Percentiles rank a stretch among this genome's conserved stretches.
These are phyloP conservation scores for Colletotrichum lini DNA, from an alignment of 2,329 filamentous ascomycete species.

Conservation along the genomic window DNA sequence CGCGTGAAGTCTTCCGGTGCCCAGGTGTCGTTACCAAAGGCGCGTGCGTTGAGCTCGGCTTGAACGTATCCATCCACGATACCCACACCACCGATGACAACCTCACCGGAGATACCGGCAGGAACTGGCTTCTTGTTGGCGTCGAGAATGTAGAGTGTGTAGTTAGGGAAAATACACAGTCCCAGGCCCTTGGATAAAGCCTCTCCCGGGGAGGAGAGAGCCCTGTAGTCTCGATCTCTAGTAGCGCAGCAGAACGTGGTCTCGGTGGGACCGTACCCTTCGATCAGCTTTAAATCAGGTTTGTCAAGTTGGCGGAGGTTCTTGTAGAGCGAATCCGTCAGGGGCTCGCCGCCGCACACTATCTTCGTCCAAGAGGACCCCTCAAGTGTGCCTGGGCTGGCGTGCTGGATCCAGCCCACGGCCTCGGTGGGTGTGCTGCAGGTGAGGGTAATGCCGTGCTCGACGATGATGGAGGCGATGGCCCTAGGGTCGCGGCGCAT, in stretches of 20 bases:
- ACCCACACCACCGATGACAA: constrained; percentile 51
- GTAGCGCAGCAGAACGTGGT: constrained; percentile 37
- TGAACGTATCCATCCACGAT: constrained; percentile 51
- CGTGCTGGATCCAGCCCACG: constrained; percentile 47
- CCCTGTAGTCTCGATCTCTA: constrained; percentile 5
- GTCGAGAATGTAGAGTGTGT: constrained; percentile 60
- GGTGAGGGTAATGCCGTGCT: constrained; percentile 55
- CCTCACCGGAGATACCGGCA: constrained; percentile 52
- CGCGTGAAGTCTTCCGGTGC: background rate
- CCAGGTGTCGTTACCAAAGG: background rate
- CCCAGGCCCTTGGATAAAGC: background rate
- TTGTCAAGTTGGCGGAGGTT: constrained; percentile 31
- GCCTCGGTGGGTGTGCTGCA: constrained; percentile 60
- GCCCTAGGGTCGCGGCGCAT: constrained; percentile 52
- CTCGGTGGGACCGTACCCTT: constrained; percentile 52
- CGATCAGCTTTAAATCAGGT: constrained; percentile 36
- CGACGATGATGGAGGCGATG: constrained; percentile 53
- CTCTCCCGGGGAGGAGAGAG: background rate
- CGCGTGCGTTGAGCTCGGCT: background rate
- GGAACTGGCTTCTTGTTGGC: constrained; percentile 53
- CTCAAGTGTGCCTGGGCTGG: constrained; percentile 24
- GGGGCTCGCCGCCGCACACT: constrained; percentile 43
- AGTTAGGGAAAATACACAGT: constrained; percentile 47
- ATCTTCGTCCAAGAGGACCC: constrained; percentile 42
- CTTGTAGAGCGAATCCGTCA: constrained; percentile 22